Percentiles rank a stretch among this genome's conserved stretches.
Conservation (phyloP, 176 grass and related monocot genomes). For the Olyra latifolia region DNA sequence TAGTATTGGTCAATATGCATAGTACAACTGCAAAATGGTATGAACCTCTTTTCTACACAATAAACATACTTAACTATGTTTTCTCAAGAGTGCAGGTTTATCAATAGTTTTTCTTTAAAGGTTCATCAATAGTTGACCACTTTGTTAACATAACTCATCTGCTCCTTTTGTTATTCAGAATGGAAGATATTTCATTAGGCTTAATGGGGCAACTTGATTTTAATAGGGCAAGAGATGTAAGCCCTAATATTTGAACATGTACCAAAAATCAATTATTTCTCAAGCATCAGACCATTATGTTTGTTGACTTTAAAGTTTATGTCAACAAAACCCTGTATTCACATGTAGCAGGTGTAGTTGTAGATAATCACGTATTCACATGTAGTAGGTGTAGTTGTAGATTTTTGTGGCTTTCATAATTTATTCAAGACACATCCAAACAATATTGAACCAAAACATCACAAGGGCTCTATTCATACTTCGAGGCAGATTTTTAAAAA, state of each 20-base stretch:
- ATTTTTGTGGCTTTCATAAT: not conserved
- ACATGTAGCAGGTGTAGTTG: not conserved
- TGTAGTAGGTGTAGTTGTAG: not conserved
- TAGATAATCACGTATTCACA: not conserved
- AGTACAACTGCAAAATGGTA: not conserved
- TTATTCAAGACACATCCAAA: not conserved
- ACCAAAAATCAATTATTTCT: not conserved
- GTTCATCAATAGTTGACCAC: not conserved
- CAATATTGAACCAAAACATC: not conserved
- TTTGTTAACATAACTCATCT: not conserved
- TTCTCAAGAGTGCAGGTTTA: not conserved
- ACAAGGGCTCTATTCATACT: not conserved
- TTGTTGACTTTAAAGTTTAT: not conserved
- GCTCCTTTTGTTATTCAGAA: not conserved
- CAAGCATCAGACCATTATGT: not conserved
- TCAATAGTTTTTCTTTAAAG: not conserved
- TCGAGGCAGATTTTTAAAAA: not conserved
- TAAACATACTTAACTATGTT: not conserved
- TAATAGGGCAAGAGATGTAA: not conserved
- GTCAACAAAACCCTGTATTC: not conserved
- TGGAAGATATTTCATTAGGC: not conserved
- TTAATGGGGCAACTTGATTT: not conserved
- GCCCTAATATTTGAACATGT: not conserved
- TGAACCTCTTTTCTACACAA: not conserved
- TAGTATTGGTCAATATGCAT: not conserved